A percentile compares a stretch with the other conserved stretches of the same genome.
These are phyloP conservation scores for Coccomyxa sp. DNA, from an alignment of 139 green algal genomes.

Conservation along the genomic window DNA sequence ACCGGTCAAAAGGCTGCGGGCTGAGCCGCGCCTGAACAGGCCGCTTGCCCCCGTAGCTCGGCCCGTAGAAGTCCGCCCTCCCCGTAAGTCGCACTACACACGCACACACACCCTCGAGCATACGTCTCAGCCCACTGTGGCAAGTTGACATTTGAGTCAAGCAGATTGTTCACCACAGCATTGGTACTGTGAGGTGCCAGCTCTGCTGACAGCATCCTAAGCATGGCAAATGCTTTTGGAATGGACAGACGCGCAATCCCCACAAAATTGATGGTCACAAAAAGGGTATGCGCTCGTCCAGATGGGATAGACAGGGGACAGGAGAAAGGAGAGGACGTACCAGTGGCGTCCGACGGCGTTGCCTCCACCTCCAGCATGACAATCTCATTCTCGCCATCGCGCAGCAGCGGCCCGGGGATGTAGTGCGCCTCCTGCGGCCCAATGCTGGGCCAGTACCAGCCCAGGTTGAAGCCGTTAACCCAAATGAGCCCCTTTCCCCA, in stretches of 20 bases:
- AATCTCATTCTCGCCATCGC: constrained; percentile 34
- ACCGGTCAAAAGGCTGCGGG: not conserved
- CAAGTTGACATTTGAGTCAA: not conserved
- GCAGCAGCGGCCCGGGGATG: constrained; percentile 34
- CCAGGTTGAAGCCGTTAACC: constrained; percentile 50
- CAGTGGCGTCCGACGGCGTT: not conserved
- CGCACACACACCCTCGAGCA: not conserved
- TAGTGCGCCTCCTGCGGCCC: constrained; percentile 43
- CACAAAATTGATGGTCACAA: not conserved
- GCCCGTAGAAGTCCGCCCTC: not conserved
- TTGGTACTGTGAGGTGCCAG: no score
- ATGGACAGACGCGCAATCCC: not conserved
- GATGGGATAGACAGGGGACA: not conserved
- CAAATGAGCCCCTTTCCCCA: constrained; percentile 46
- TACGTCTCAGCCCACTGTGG: not conserved
- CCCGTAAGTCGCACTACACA: not conserved
- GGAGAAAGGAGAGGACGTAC: not conserved
- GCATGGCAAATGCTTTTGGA: not conserved
- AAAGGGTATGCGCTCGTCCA: not conserved
- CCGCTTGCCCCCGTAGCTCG: not conserved
- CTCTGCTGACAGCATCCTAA: not conserved
- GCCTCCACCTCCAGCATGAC: constrained; percentile 41
- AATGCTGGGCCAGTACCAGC: constrained; percentile 29
- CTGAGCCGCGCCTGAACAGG: not conserved
- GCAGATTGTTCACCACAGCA: not conserved